Base-by-base conservation (phyloP, 2,329 filamentous ascomycete genomes). In the Akanthomyces uredinophilus region DNA sequence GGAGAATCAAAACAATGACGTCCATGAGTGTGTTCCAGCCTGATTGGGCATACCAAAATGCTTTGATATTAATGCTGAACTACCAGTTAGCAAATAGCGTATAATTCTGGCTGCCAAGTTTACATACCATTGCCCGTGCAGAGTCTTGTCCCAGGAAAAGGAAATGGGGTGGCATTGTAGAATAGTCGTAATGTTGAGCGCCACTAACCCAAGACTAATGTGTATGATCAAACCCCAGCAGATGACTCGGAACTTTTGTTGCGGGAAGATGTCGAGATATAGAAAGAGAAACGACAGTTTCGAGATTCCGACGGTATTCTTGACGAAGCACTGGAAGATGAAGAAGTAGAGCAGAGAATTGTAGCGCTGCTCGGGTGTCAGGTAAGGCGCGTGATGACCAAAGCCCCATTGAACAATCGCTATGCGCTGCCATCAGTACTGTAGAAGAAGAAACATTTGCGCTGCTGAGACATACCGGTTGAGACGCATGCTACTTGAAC, bases 11-110 rank as follows among this genome's bases (percentile, higher is more conserved):
- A 11, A 61, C 59, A 49, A 61, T 44, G 43, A 61, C 59, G 20
- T 61, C 59, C 59, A 61, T 61, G 29, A 61, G 22, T 1, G 59
- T 61, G 22, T 61, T 61, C 59, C 59, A 61, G 3, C 59, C 59
- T 22, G 59, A 61, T 18, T 61, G 59, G 3, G 50, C 59, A 18
- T 61, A 61, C 59, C 59, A 61, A 49, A 61, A 61, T 5, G 50
- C 59, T 18, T 61, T 61, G 22, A 61, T 54, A 37, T 61, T 61
- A n/a, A 61, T 61, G 10, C 59, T 61, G 39, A 8, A 49, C 4
- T 20, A 27, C 10, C 3, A 13, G 39, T 61, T 35, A 54, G 27
- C 16, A 37, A 24, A 24, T 20, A 1, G 20, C 10, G 20, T 16
- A 14, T 1, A 44, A n/a, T 27, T 5, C 8, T 20, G 2, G 39